These are phyloP conservation scores for Camillea tinctor DNA, from an alignment of 2,329 filamentous ascomycete genomes.

Conservation along the genomic window DNA sequence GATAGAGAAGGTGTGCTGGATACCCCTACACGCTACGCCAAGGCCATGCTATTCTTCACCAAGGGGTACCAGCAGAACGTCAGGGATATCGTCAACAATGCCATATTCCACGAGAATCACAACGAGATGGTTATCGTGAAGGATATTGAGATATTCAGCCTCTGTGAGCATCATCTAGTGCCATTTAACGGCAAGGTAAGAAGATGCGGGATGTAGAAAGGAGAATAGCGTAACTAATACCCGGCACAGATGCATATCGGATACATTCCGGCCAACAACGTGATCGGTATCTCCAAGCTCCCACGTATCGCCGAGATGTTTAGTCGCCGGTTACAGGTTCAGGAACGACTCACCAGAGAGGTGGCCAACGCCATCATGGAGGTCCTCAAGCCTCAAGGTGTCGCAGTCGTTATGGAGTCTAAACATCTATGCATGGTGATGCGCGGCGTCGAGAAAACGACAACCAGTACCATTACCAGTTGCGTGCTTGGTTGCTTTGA, in stretches of 20 bases:
- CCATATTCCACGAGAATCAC: conserved; percentile 94
- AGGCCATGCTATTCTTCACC: conserved; percentile 93
- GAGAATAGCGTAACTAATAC: neutral
- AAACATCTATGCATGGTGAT: conserved; percentile 98
- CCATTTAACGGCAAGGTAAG: conserved; percentile 90
- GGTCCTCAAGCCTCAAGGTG: conserved; percentile 87
- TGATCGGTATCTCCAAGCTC: conserved; percentile 93
- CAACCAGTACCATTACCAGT: conserved; percentile 85
- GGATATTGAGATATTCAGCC: conserved; percentile 90
- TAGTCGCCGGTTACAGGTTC: conserved; percentile 86
- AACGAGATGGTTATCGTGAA: conserved; percentile 98
- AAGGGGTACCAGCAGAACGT: conserved; percentile 97
- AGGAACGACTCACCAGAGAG: conserved; percentile 94
- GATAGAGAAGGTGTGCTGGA: conserved; percentile 63
- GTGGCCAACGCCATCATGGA: conserved; percentile 93
- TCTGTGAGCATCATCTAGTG: conserved; percentile 97
- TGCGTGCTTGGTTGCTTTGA: conserved; percentile 98
- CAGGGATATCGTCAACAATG: conserved; percentile 84
- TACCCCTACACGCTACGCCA: conserved; percentile 84
- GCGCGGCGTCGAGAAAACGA: conserved; percentile 94
- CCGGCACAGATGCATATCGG: conserved; percentile 87
- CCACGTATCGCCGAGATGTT: conserved; percentile 98
- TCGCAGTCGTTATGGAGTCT: conserved; percentile 96
- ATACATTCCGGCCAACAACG: conserved; percentile 85
- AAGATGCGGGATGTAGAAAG: too few relatives aligned